Conservation (phyloP, 306 rosid species). For the Rosa persica region DNA sequence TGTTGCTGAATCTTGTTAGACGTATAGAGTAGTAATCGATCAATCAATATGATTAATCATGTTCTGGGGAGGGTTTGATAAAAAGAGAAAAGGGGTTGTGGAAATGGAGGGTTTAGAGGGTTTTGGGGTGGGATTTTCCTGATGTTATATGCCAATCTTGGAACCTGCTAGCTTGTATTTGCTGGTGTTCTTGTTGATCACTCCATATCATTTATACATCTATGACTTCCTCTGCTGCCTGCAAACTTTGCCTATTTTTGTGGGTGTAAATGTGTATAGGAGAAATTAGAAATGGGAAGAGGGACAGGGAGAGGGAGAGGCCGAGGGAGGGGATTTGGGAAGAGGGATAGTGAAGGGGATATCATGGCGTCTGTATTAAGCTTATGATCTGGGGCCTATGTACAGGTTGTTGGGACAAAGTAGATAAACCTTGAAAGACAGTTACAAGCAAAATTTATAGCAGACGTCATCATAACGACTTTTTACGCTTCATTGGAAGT, state of each 20-base stretch:
- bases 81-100: background rate
- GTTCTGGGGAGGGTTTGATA: background rate
- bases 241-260: background rate
- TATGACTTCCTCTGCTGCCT: background rate
- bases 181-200: background rate
- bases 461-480: background rate
- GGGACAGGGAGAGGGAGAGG: conserved; percentile 10
- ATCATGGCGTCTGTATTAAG: background rate
- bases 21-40: background rate
- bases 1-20: background rate
- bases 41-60: background rate
- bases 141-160: background rate
- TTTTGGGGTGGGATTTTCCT: background rate
- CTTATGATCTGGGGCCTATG: background rate
- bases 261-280: background rate
- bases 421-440: background rate
- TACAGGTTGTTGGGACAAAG: background rate
- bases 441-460: background rate
- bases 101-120: background rate
- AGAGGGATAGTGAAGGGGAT: background rate
- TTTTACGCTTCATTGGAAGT: background rate
- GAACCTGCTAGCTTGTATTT: background rate
- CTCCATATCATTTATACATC: no score
- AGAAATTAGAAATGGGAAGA: background rate
- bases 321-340: background rate